These are phyloP conservation scores for Zymoseptoria crescenta DNA, from an alignment of 2,329 filamentous ascomycete species.

Conservation along the genomic window DNA sequence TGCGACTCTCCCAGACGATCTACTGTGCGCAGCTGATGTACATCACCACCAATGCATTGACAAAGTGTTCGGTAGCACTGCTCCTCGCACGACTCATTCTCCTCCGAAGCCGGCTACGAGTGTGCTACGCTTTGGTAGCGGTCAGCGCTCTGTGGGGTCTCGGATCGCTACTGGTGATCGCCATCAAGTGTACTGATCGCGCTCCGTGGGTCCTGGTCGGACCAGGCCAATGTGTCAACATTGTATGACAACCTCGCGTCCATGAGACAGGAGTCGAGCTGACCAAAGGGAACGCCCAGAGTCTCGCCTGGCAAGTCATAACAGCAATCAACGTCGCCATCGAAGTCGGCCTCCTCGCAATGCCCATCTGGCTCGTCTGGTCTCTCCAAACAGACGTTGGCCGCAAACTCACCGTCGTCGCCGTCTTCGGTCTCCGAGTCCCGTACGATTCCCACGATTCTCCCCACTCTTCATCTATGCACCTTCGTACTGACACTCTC, in stretches of 20 bases:
- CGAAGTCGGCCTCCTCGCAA: conserved; percentile 15
- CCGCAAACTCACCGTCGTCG: conserved; percentile 15
- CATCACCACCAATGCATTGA: conserved; percentile 15
- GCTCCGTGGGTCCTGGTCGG: conserved; percentile 15
- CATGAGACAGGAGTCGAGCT: background rate
- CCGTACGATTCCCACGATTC: background rate
- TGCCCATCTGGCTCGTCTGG: conserved; percentile 21
- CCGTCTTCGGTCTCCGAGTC: conserved; percentile 17
- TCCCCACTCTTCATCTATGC: background rate
- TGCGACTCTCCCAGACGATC: conserved; percentile 7
- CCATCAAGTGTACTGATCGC: conserved; percentile 12
- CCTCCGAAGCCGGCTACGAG: conserved; percentile 14
- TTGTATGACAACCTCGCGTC: conserved; percentile 2
- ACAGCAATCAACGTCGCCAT: conserved; percentile 18
- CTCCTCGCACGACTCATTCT: conserved; percentile 20
- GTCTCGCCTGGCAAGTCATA: conserved; percentile 15
- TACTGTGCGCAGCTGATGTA: conserved; percentile 19
- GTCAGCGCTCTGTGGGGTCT: conserved; percentile 14
- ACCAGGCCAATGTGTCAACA: conserved; percentile 11
- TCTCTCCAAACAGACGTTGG: conserved; percentile 13
- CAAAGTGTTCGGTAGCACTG: conserved; percentile 19
- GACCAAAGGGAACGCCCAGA: conserved; percentile 1
- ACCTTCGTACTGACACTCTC: background rate
- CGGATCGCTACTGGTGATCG: conserved; percentile 10
- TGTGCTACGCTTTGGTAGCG: conserved; percentile 14